Percentiles rank a stretch among this genome's conserved stretches.
phyloP scores from a whole-genome alignment of 768 basidiomycete genomes.

The Tricholoma furcatifolium region DNA sequence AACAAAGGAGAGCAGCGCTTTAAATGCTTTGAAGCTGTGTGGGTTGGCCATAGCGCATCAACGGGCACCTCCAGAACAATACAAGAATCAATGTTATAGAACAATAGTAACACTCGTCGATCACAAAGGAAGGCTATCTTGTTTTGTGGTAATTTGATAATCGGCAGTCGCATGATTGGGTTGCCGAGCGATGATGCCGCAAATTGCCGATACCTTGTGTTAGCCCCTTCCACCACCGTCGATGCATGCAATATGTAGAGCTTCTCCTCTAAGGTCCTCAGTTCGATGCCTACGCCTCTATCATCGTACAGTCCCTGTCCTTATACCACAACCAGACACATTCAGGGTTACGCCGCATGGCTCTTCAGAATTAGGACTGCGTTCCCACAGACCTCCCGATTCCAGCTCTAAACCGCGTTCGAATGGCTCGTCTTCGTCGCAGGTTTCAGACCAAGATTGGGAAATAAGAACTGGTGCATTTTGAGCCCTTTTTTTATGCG shows the following conservation, averaged over 20 bases:
- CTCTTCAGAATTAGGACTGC: slow-evolving; percentile 29
- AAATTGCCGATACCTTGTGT: slow-evolving; percentile 18
- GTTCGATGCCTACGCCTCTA: neutral
- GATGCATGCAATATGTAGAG: slow-evolving; percentile 8
- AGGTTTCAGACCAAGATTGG: slow-evolving; percentile 73
- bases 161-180: too few species aligned
- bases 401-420: slow-evolving; percentile 26
- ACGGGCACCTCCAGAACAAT: too few species aligned
- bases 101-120: too few species aligned
- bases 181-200: neutral
- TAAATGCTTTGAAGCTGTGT: too few species aligned
- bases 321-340: neutral
- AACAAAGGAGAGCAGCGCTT: too few species aligned
- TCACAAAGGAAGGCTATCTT: too few species aligned
- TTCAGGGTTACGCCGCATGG: neutral
- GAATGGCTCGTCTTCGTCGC: slow-evolving; percentile 15
- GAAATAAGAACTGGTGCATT: slow-evolving; percentile 68
- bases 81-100: too few species aligned
- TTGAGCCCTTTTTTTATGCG: neutral
- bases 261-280: neutral
- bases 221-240: slow-evolving; percentile 34
- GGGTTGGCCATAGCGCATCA: too few species aligned
- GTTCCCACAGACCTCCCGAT: slow-evolving; percentile 34
- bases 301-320: neutral
- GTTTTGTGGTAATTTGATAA: too few species aligned